Percentiles rank a stretch among this genome's conserved stretches.
Evolutionary conservation across 2,329 filamentous ascomycete species (phyloP).

Genomic region (Emergomyces africanus): DNA sequence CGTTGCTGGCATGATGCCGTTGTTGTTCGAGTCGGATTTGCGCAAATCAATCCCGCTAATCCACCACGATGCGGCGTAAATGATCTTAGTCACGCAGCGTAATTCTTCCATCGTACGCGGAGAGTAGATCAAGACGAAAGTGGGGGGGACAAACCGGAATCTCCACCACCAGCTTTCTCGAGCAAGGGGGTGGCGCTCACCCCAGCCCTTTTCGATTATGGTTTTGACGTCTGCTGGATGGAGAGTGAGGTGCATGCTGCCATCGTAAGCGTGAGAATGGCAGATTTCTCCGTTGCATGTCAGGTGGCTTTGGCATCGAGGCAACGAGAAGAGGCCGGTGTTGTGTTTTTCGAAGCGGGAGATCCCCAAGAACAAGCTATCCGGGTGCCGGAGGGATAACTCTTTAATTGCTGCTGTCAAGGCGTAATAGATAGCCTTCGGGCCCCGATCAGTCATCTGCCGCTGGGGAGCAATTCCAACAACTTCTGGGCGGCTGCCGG

Average conservation of each 20-base stretch:
- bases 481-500: constrained; percentile 52
- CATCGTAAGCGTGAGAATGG: constrained; percentile 65
- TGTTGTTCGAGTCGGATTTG: background rate
- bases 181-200: constrained; percentile 48
- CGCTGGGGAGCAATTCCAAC: constrained; percentile 71
- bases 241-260: constrained; percentile 65
- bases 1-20: no score
- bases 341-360: constrained; percentile 77
- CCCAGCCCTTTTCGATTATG: constrained; percentile 66
- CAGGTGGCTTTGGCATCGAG: constrained; percentile 9
- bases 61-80: constrained; percentile 63
- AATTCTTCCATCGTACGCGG: constrained; percentile 58
- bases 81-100: constrained; percentile 52
- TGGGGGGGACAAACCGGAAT: constrained; percentile 54
- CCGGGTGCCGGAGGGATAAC: constrained; percentile 37
- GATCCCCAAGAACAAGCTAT: constrained; percentile 46
- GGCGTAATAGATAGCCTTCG: constrained; percentile 39
- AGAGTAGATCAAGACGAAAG: constrained; percentile 74
- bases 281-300: constrained; percentile 59
- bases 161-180: constrained; percentile 50
- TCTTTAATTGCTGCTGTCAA: constrained; percentile 42
- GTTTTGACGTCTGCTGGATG: constrained; percentile 65
- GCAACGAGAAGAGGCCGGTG: constrained; percentile 57
- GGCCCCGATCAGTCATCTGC: constrained; percentile 57
- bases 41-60: constrained; percentile 10